Conservation (phyloP, 2,329 filamentous ascomycete species). For the Colletotrichum caudatum region DNA sequence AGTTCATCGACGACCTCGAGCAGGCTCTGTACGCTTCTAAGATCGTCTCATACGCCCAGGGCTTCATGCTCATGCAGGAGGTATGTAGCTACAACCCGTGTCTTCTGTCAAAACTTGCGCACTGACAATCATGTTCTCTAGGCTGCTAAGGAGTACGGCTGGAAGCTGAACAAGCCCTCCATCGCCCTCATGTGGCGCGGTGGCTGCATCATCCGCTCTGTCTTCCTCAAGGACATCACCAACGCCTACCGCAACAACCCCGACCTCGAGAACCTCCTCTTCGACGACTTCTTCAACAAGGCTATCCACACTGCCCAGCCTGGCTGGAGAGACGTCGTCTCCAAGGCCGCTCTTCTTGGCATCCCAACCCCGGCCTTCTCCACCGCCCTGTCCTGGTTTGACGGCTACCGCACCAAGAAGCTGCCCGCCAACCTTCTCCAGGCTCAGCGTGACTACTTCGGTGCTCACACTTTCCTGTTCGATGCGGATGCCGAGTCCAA, state of each 20-base stretch:
- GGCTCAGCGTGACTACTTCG: conserved; percentile 99
- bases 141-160: conserved; percentile 94
- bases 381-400: conserved; percentile 97
- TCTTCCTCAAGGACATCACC: conserved; percentile 99
- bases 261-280: conserved; percentile 96
- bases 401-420: conserved; percentile 97
- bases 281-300: conserved; percentile 99
- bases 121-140: conserved; percentile 53
- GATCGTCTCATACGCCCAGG: conserved; percentile 99
- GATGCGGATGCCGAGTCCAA: conserved; percentile 56
- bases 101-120: too few relatives aligned
- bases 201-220: conserved; percentile 99
- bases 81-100: conserved; percentile 55
- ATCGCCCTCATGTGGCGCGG: conserved; percentile 99
- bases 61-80: conserved; percentile 99
- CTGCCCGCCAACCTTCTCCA: conserved; percentile 98
- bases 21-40: conserved; percentile 99
- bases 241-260: conserved; percentile 94
- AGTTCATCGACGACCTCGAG: conserved; percentile 97
- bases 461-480: conserved; percentile 83
- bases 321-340: conserved; percentile 91
- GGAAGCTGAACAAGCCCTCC: conserved; percentile 99
- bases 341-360: conserved; percentile 92
- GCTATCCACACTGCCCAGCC: conserved; percentile 96
- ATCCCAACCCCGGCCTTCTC: conserved; percentile 97